phyloP scores from a whole-genome alignment of 805 yeast species.

The Yarrowia sp. region DNA sequence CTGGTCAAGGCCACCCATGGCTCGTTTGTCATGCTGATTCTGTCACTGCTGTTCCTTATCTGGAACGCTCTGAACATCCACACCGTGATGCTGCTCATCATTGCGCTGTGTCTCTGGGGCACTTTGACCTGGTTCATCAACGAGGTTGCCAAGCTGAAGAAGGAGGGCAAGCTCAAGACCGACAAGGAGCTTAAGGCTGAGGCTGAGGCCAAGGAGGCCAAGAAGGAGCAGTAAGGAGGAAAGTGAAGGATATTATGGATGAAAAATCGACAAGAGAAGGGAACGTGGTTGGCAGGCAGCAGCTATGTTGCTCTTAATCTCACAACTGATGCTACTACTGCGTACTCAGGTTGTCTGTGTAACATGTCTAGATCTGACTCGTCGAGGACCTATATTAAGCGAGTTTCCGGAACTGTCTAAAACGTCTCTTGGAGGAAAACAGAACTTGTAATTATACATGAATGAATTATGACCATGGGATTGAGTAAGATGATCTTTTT shows the following conservation, averaged over 20 bases:
- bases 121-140: conserved; percentile 86
- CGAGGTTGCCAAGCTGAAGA: conserved; percentile 61
- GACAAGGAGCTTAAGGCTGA: conserved; percentile 17
- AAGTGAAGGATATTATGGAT: neutral
- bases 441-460: no score
- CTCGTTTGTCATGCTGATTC: conserved; percentile 71
- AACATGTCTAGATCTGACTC: no score
- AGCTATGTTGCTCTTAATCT: neutral
- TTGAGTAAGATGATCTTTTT: no score
- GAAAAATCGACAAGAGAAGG: no score
- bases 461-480: no score
- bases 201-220: conserved; percentile 4
- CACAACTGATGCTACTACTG: no score
- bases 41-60: conserved; percentile 64
- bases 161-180: conserved; percentile 41
- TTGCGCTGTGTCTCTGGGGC: conserved; percentile 74
- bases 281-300: no score
- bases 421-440: no score
- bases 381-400: no score
- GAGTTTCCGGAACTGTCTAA: no score
- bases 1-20: conserved; percentile 86
- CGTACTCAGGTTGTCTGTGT: no score
- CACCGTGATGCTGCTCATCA: conserved; percentile 59
- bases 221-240: conserved; percentile 9
- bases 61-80: conserved; percentile 72